These are phyloP conservation scores for Entophlyctis luteolus DNA, from an alignment of 192 early-diverging fungal species.

Conservation along the genomic window DNA sequence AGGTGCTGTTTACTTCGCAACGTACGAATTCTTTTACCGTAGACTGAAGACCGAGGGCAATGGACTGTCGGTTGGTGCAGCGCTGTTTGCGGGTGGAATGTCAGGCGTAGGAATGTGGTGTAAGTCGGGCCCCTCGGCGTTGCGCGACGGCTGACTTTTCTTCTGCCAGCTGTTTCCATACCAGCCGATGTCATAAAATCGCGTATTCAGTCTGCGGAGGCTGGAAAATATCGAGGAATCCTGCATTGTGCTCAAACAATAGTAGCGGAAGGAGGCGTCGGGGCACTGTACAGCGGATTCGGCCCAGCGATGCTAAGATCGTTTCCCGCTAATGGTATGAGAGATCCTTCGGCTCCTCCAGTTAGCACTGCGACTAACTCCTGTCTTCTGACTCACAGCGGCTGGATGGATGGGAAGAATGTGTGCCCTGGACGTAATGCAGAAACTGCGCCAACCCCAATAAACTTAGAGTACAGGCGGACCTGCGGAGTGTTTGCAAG, in stretches of 20 bases:
- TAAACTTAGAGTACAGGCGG: no score
- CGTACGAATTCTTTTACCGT: constrained; percentile 61
- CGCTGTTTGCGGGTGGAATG: constrained; percentile 85
- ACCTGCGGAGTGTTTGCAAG: no score
- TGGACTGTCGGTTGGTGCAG: constrained; percentile 55
- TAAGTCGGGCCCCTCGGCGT: no score
- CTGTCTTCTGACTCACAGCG: neutral
- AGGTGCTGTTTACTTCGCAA: constrained; percentile 82
- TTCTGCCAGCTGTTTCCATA: constrained; percentile 69
- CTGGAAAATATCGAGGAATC: constrained; percentile 64
- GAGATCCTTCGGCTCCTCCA: neutral
- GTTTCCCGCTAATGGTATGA: constrained; percentile 39
- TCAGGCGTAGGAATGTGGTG: constrained; percentile 92
- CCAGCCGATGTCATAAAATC: constrained; percentile 75
- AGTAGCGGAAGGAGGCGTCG: constrained; percentile 61
- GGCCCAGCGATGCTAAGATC: constrained; percentile 78
- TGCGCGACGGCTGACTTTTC: no score
- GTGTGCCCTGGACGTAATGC: constrained; percentile 17
- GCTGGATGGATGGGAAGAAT: constrained; percentile 14
- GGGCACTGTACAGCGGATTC: constrained; percentile 69
- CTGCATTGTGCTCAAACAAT: constrained; percentile 57
- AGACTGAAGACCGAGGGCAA: constrained; percentile 58
- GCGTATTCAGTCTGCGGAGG: constrained; percentile 63
- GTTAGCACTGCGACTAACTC: neutral
- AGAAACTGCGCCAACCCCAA: no score